Evolutionary conservation across 805 yeast genomes (phyloP).

Genomic region (Saturnispora bothae): DNA sequence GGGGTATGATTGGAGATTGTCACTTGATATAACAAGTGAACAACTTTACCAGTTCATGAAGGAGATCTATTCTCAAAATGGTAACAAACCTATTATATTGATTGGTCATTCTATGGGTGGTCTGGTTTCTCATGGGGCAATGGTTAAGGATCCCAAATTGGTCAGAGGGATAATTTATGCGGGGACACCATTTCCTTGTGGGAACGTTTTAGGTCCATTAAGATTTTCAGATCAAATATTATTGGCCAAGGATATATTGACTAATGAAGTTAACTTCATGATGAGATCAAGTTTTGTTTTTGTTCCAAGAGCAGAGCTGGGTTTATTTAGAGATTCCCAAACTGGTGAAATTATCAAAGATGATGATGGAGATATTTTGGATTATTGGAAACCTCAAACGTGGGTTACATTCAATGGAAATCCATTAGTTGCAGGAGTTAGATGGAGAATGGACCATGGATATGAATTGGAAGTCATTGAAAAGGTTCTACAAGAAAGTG

Average conservation of each 20-base stretch:
- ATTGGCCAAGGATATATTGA: conserved; percentile 60
- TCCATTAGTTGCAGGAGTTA: conserved; percentile 49
- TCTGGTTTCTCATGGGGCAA: conserved; percentile 65
- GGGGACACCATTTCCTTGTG: conserved; percentile 77
- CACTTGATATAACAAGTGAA: conserved; percentile 44
- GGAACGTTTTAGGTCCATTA: conserved; percentile 78
- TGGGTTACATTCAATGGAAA: conserved; percentile 72
- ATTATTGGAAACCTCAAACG: conserved; percentile 67
- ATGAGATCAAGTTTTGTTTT: conserved; percentile 80
- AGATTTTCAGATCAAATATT: conserved; percentile 74
- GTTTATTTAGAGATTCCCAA: conserved; percentile 54
- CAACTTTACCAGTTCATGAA: conserved; percentile 41
- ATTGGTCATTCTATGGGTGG: conserved; percentile 97
- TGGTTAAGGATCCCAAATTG: conserved; percentile 56
- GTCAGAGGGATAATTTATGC: conserved; percentile 71
- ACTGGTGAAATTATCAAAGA: conserved; percentile 45
- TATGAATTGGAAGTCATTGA: conserved; percentile 1
- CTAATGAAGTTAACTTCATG: conserved; percentile 75
- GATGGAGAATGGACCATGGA: conserved; percentile 18
- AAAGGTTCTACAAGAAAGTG: background rate
- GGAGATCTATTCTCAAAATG: conserved; percentile 32
- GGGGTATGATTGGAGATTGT: conserved; percentile 92
- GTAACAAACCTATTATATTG: conserved; percentile 52
- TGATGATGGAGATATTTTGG: conserved; percentile 28
- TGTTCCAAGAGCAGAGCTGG: conserved; percentile 37